phyloP scores from a whole-genome alignment of 495 filamentous ascomycete genomes.

The Penicillium crystallinum region DNA sequence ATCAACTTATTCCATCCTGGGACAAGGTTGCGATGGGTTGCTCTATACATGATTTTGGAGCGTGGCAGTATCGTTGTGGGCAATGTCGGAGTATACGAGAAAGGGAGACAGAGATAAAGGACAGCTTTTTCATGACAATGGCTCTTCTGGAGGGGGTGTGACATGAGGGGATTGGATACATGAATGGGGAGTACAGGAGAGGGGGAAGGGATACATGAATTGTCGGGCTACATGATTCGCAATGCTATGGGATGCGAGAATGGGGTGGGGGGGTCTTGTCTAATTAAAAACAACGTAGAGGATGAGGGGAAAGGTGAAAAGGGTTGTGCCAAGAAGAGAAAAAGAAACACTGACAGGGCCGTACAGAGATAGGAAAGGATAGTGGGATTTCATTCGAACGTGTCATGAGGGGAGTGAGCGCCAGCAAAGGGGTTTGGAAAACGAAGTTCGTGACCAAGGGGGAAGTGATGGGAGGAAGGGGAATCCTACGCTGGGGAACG shows the following conservation, averaged over 20 bases:
- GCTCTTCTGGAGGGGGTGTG: constrained; percentile 21
- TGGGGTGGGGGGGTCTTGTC: constrained; percentile 35
- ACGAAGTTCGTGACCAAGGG: constrained; percentile 7
- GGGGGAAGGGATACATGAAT: constrained; percentile 41
- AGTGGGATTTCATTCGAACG: constrained; percentile 23
- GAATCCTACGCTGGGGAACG: constrained; percentile 9
- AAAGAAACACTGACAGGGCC: constrained; percentile 14
- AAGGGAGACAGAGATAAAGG: constrained; percentile 14
- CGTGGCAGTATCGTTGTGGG: constrained; percentile 2
- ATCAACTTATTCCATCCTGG: neutral
- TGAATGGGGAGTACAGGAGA: constrained; percentile 12
- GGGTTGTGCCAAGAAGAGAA: constrained; percentile 20
- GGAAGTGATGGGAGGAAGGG: neutral
- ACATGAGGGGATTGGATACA: constrained; percentile 22
- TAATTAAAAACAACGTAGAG: constrained; percentile 40
- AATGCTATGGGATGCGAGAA: constrained; percentile 29
- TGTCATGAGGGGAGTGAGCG: constrained; percentile 19
- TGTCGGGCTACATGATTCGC: constrained; percentile 47
- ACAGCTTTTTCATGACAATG: constrained; percentile 35
- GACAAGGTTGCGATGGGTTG: constrained; percentile 7
- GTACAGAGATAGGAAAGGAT: constrained; percentile 27
- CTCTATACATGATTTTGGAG: constrained; percentile 30
- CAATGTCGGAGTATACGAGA: constrained; percentile 28
- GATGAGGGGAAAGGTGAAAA: constrained; percentile 14
- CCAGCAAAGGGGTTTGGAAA: constrained; percentile 8